Conservation (phyloP, 2,329 filamentous ascomycete species). For the Pseudogymnoascus sp. region DNA sequence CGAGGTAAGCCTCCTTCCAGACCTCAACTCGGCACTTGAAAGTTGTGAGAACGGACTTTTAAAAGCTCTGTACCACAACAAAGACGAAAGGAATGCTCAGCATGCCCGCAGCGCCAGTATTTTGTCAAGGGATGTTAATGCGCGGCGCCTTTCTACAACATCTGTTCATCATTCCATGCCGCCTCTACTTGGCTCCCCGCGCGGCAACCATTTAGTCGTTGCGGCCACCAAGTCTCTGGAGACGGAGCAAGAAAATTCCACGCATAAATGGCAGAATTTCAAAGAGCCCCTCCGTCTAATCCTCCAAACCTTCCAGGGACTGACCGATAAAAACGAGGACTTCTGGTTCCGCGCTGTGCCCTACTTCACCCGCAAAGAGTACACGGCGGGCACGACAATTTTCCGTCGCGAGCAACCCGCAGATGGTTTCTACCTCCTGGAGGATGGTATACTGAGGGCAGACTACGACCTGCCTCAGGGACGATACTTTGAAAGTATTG, state of each 20-base stretch:
- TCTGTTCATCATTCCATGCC: slow-evolving; percentile 25
- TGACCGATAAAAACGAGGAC: slow-evolving; percentile 80
- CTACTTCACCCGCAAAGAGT: slow-evolving; percentile 67
- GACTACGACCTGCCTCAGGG: slow-evolving; percentile 91
- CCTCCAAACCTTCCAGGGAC: slow-evolving; percentile 86
- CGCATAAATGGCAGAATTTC: slow-evolving; percentile 71
- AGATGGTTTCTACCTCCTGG: slow-evolving; percentile 81
- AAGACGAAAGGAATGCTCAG: slow-evolving; percentile 46
- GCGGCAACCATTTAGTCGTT: slow-evolving; percentile 66
- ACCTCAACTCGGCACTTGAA: slow-evolving; percentile 88
- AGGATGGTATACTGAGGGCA: slow-evolving; percentile 78
- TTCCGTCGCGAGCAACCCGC: slow-evolving; percentile 72
- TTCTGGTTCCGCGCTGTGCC: slow-evolving; percentile 80
- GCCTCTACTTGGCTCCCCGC: slow-evolving; percentile 62
- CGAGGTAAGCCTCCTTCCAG: slow-evolving; percentile 72
- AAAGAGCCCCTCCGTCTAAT: slow-evolving; percentile 86
- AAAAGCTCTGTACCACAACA: slow-evolving; percentile 66
- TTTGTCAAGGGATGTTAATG: slow-evolving; percentile 29
- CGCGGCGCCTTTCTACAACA: slow-evolving; percentile 38
- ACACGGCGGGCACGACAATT: slow-evolving; percentile 60
- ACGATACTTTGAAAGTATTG: slow-evolving; percentile 79
- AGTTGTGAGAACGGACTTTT: slow-evolving; percentile 92
- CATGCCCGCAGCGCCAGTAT: slow-evolving; percentile 8
- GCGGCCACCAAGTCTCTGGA: slow-evolving; percentile 72
- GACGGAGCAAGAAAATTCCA: slow-evolving; percentile 35